Conservation (phyloP, 163 green algal species). For the Scenedesmus sp. region DNA sequence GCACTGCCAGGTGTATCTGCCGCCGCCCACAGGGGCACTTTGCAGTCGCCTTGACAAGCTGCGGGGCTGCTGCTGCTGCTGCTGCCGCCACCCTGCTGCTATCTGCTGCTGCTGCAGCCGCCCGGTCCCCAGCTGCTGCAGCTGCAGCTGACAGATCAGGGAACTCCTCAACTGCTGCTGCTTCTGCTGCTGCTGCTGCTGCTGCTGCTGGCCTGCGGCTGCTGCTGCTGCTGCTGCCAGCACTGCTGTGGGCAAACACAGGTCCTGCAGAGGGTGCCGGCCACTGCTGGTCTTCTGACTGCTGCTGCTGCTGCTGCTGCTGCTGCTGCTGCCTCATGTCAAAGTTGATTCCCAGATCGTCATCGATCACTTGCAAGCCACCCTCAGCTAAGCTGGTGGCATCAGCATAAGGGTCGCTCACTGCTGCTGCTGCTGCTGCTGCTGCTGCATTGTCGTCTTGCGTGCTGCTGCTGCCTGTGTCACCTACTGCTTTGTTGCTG, state of each 20-base stretch:
- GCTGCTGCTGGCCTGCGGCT: not conserved
- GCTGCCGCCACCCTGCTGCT: not conserved
- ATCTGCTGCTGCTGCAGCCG: not conserved
- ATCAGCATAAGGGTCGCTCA: conserved; percentile 13
- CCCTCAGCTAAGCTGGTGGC: not conserved
- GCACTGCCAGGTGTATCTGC: conserved; percentile 57
- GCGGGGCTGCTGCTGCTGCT: not conserved
- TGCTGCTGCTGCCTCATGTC: conserved; percentile 36
- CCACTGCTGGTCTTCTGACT: conserved; percentile 27
- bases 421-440: conserved; percentile 9
- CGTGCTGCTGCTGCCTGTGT: not conserved
- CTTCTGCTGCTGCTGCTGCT: conserved; percentile 20
- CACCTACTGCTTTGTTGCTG: not conserved
- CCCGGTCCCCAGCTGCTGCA: not conserved
- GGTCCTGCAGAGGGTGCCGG: not conserved
- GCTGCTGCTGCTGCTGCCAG: conserved; percentile 12
- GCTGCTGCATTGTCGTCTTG: not conserved
- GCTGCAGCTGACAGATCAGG: conserved; percentile 36
- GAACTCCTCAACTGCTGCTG: conserved; percentile 45
- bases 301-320: conserved; percentile 23
- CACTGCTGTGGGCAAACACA: not conserved
- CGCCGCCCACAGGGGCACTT: conserved; percentile 62
- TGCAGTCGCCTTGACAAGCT: conserved; percentile 57
- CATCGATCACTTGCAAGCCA: conserved; percentile 70
- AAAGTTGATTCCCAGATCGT: conserved; percentile 59